phyloP scores from a whole-genome alignment of 2,329 filamentous ascomycete species.

The Coniella vitis region DNA sequence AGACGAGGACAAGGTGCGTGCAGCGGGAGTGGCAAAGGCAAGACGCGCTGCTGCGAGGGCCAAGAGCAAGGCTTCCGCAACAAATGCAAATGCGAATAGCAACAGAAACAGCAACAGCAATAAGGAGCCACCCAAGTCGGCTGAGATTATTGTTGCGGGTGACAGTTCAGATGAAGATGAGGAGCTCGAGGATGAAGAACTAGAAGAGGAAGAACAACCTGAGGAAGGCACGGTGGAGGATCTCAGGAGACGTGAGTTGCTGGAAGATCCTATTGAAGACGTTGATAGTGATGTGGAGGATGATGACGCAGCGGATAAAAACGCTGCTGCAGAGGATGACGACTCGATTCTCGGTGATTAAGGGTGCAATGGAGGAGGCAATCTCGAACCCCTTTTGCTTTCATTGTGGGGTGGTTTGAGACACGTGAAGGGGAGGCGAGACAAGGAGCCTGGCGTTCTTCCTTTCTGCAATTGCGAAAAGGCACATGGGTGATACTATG shows the following conservation, averaged over 20 bases:
- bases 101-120: not conserved
- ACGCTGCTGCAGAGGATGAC: constrained; percentile 32
- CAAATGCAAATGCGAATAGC: constrained; percentile 6
- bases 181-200: constrained; percentile 50
- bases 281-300: constrained; percentile 31
- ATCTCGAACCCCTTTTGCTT: constrained; percentile 1
- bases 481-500: no score
- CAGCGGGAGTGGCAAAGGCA: constrained; percentile 31
- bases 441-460: no score
- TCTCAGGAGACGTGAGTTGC: constrained; percentile 45
- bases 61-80: constrained; percentile 31
- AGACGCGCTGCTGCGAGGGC: constrained; percentile 29
- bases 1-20: constrained; percentile 58
- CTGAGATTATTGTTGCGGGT: constrained; percentile 41
- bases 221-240: constrained; percentile 56
- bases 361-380: constrained; percentile 5
- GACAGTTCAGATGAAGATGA: constrained; percentile 32
- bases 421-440: no score
- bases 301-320: constrained; percentile 28
- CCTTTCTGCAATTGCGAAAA: not conserved
- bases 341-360: constrained; percentile 41
- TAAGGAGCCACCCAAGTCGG: constrained; percentile 33
- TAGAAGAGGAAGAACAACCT: constrained; percentile 34
- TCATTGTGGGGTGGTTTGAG: no score
- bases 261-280: constrained; percentile 40